These are phyloP conservation scores for Poa annua DNA, from an alignment of 176 grass and related monocot species.

Conservation along the genomic window DNA sequence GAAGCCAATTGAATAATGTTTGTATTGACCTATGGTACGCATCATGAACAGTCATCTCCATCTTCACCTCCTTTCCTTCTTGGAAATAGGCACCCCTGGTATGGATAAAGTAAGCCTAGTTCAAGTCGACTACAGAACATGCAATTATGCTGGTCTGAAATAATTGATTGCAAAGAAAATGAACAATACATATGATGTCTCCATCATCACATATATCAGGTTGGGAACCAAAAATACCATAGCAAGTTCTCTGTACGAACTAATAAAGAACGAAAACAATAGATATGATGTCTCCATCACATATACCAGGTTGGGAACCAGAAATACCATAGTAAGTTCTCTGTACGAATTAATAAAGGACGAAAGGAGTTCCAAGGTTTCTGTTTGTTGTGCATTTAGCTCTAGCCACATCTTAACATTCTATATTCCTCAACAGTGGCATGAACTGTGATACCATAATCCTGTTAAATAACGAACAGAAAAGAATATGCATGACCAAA, in stretches of 20 bases:
- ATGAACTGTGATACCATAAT: slow-evolving; percentile 2
- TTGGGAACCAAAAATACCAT: not conserved
- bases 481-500: not conserved
- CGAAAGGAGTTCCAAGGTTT: not conserved
- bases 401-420: slow-evolving; percentile 18
- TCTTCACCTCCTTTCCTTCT: slow-evolving; percentile 76
- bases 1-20: slow-evolving; percentile 79
- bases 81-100: slow-evolving; percentile 84
- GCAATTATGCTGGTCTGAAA: slow-evolving; percentile 14
- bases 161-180: not conserved
- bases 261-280: slow-evolving; percentile 1
- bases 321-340: slow-evolving; percentile 18
- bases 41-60: slow-evolving; percentile 75
- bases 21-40: slow-evolving; percentile 72
- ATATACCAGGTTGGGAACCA: not conserved
- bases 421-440: not conserved
- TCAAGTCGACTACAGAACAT: slow-evolving; percentile 20
- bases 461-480: not conserved
- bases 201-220: slow-evolving; percentile 17
- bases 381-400: slow-evolving; percentile 9
- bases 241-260: slow-evolving; percentile 14
- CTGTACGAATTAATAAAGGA: slow-evolving; percentile 8
- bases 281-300: not conserved
- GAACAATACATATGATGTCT: not conserved
- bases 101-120: slow-evolving; percentile 23